Evolutionary conservation across 176 grass and related monocot species (phyloP), one percentile per base, ranked within the genome.

Genomic region (Calamus simplicifolius): DNA sequence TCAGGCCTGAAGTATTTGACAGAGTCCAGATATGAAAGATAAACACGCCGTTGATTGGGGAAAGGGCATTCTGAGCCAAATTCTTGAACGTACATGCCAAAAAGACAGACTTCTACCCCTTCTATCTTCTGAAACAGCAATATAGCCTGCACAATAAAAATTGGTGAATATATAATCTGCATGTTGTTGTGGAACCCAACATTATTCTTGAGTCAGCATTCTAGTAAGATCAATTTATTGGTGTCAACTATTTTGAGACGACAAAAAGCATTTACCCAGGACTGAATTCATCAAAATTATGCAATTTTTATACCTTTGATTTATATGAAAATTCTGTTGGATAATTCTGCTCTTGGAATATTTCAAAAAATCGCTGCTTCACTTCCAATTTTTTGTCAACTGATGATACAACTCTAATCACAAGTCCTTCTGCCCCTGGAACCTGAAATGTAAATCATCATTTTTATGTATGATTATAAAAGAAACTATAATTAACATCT

Each of bases 71-170:
- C 94, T 2, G 85, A 84, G 69, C 94, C 94, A 81, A 99, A 99
- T 77, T 99, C 94, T 86, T 99, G 94, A 62, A 99, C 94, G 79
- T 99, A 99, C 94, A 99, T 99, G 61, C 94, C 94, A 76, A 99
- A 99, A 38, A 99, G 71, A 73, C 94, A 99, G 57, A 99, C 94
- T 88, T 99, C 94, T 59, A 99, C 94, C 26, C 94, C 94, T 88
- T 99, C 94, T 70, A 99, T 99, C 81, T 83, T 99, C 75, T 99
- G 94, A 76, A 99, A 99, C 64, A 99, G 81, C 58, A 99, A 83
- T 70, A 99, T 69, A 59, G 94, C 94, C 94, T 99, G 81, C 52
- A 81, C 35, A 77, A 82, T 73, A 16, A 86, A 66, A 56, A 75
- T 29, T 43, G 50, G 18, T 43, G 27, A 61, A 8, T 27, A 49